These are phyloP conservation scores for Hemisphaericaspora xylofermentans DNA, from an alignment of 1,139 yeast genomes.

Conservation along the genomic window DNA sequence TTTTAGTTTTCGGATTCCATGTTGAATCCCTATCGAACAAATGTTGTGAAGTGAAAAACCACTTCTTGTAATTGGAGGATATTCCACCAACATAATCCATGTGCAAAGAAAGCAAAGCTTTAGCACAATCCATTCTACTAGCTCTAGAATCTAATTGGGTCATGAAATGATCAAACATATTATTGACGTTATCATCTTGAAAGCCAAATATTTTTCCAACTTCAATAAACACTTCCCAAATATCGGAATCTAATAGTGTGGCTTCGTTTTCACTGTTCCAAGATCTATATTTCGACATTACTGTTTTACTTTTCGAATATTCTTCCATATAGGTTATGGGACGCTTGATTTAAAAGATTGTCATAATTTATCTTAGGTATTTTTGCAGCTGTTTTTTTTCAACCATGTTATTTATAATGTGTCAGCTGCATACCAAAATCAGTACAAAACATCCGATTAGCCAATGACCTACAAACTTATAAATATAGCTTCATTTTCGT, in stretches of 20 bases:
- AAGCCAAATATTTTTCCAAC: constrained; percentile 30
- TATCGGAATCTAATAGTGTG: constrained; percentile 19
- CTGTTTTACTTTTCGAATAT: neutral
- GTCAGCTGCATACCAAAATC: too few species aligned
- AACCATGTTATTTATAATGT: too few species aligned
- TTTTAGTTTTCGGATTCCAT: constrained; percentile 9
- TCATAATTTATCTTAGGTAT: neutral
- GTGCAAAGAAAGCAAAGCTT: constrained; percentile 38
- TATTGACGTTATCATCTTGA: constrained; percentile 35
- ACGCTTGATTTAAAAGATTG: neutral
- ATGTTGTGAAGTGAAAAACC: constrained; percentile 38
- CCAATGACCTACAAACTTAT: too few species aligned
- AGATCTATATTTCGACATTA: constrained; percentile 21
- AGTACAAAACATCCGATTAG: too few species aligned
- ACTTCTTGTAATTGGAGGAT: constrained; percentile 38
- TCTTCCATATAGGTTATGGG: constrained; percentile 1
- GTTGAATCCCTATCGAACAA: constrained; percentile 8
- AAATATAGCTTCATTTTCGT: too few species aligned
- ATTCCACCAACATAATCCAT: constrained; percentile 45
- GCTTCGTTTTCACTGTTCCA: constrained; percentile 41
- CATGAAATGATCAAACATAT: constrained; percentile 43
- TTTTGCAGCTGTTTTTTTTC: neutral
- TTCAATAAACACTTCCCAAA: constrained; percentile 21
- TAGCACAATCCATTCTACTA: constrained; percentile 35
- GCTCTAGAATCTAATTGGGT: constrained; percentile 40